Conservation (phyloP, 1,284 basidiomycete species). For the Fistulinella cinereoalba region DNA sequence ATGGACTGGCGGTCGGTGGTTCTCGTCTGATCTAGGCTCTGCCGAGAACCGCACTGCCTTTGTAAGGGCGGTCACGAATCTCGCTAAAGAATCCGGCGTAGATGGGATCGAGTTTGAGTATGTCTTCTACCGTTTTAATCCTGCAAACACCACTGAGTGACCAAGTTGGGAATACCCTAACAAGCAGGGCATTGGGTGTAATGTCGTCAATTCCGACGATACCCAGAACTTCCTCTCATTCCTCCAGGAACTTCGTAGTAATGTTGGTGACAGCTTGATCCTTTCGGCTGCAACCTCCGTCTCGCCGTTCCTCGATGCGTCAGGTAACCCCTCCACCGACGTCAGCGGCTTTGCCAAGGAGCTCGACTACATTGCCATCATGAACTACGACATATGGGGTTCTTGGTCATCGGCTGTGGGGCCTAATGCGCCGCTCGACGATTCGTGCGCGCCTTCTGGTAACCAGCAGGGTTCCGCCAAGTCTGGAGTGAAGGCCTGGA, state of each 20-base stretch:
- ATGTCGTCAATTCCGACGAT: conserved; percentile 41
- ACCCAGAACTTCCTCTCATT: conserved; percentile 38
- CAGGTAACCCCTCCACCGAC: conserved; percentile 50
- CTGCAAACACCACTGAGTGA: neutral
- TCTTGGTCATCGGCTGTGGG: conserved; percentile 39
- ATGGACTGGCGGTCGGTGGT: conserved; percentile 72
- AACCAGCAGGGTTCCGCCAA: conserved; percentile 60
- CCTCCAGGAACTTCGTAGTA: conserved; percentile 38
- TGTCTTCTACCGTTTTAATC: neutral
- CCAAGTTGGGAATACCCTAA: conserved; percentile 46
- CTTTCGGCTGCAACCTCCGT: conserved; percentile 44
- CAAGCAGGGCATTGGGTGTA: conserved; percentile 40
- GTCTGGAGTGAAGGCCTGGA: conserved; percentile 58
- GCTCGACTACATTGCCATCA: conserved; percentile 65
- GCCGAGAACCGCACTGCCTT: conserved; percentile 60
- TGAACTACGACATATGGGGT: conserved; percentile 64
- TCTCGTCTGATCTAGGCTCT: conserved; percentile 63
- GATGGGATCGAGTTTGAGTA: conserved; percentile 19
- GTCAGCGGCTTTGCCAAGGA: conserved; percentile 38
- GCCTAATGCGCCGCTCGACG: conserved; percentile 43
- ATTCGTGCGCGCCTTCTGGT: conserved; percentile 51
- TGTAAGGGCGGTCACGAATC: conserved; percentile 56
- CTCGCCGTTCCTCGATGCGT: conserved; percentile 50
- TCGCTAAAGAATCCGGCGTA: conserved; percentile 53
- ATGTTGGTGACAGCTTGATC: conserved; percentile 40